phyloP scores from a whole-genome alignment of 805 yeast species.

The Ogataea ganodermae region DNA sequence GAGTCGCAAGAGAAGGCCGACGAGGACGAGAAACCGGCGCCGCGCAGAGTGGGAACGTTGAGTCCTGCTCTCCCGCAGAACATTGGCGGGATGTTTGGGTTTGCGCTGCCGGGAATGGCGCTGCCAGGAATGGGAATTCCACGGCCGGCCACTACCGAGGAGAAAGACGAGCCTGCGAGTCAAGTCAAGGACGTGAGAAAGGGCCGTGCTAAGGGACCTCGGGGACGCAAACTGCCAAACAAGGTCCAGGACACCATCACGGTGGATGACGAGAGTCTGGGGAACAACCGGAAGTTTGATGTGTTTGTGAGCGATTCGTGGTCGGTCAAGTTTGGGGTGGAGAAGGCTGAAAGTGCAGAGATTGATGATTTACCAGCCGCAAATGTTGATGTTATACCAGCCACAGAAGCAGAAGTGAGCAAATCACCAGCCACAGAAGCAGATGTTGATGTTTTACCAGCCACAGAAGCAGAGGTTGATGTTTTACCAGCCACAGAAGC shows the following conservation, averaged over 20 bases:
- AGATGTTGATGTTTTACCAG: not conserved
- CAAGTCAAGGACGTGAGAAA: conserved; percentile 40
- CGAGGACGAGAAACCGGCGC: conserved; percentile 7
- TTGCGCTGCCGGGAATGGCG: conserved; percentile 55
- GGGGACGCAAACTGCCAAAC: conserved; percentile 68
- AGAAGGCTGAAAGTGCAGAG: conserved; percentile 1
- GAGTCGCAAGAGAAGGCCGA: not conserved
- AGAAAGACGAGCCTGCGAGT: conserved; percentile 17
- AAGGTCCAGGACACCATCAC: conserved; percentile 47
- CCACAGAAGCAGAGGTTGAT: not conserved
- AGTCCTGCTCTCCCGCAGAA: conserved; percentile 54
- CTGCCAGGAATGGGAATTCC: conserved; percentile 50
- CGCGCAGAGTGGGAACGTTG: conserved; percentile 25
- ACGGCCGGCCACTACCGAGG: conserved; percentile 12
- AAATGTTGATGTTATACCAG: not conserved
- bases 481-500: conserved; percentile 1
- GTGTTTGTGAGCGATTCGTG: conserved; percentile 40
- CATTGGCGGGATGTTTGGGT: conserved; percentile 57
- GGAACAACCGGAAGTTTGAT: conserved; percentile 34
- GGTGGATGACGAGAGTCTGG: conserved; percentile 36
- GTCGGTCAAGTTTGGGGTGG: conserved; percentile 30
- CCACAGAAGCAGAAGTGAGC: not conserved
- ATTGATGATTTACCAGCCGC: no score
- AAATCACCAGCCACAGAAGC: not conserved
- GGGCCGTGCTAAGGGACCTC: conserved; percentile 70